Evolutionary conservation across 2,329 filamentous ascomycete genomes (phyloP).

Genomic region (Geosmithia putterillii): DNA sequence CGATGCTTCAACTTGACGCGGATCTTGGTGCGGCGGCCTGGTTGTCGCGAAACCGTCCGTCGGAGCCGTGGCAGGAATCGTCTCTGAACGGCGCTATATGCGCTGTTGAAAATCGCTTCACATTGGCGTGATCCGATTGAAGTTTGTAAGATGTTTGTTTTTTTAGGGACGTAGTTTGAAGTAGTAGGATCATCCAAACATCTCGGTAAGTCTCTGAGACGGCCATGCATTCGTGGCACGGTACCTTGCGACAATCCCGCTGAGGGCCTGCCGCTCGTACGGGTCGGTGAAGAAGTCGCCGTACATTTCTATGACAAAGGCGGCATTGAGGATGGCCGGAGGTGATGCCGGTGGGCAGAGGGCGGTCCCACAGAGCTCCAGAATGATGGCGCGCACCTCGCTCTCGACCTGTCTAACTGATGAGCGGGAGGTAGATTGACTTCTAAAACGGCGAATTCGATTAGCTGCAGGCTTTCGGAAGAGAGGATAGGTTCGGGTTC

Average conservation of each 20-base stretch:
- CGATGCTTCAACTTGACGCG: no score
- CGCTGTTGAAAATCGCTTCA: no score
- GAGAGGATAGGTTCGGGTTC: not conserved
- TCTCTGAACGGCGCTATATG: no score
- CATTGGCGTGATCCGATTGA: no score
- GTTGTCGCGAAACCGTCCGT: no score
- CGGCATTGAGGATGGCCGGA: constrained; percentile 23
- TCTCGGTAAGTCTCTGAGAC: constrained; percentile 20
- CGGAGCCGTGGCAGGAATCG: no score
- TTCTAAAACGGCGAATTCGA: constrained; percentile 6
- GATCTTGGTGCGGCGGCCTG: no score
- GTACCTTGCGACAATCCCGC: constrained; percentile 29
- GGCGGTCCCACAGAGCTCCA: constrained; percentile 26
- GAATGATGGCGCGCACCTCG: constrained; percentile 21
- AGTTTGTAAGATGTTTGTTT: no score
- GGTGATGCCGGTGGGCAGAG: constrained; percentile 23
- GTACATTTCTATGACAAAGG: constrained; percentile 26
- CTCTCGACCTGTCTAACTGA: constrained; percentile 23
- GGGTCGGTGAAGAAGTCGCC: constrained; percentile 27
- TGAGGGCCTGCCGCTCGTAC: constrained; percentile 22
- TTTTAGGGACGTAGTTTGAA: no score
- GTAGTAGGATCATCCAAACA: constrained; percentile 12
- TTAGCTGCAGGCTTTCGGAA: not conserved
- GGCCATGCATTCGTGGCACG: constrained; percentile 27
- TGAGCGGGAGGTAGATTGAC: constrained; percentile 12